Percentiles rank a stretch among this genome's conserved stretches.
Evolutionary conservation across 805 yeast genomes (phyloP).

Genomic region (Saccharomycopsis sp.): DNA sequence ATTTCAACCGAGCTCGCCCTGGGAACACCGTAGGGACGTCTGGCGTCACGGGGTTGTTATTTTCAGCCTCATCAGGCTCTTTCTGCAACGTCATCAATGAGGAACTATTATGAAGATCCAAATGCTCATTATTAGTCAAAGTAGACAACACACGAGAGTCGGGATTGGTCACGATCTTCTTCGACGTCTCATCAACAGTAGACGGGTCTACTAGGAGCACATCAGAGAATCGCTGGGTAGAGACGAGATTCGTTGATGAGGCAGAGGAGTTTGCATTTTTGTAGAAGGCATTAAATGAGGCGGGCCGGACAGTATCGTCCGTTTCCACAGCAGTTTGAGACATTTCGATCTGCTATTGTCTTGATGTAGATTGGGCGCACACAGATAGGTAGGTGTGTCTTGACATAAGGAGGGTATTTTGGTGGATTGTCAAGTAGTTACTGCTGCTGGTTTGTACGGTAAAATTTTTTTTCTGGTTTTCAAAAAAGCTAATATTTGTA

Average conservation of each 20-base stretch:
- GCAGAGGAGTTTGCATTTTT: conserved; percentile 14
- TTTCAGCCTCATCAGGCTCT: no score
- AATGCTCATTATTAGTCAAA: conserved; percentile 1
- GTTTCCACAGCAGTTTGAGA: background rate
- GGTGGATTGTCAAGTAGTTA: background rate
- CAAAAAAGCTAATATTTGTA: no score
- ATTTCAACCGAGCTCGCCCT: no score
- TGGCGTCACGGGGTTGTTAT: no score
- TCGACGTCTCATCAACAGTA: background rate
- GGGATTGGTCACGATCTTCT: background rate
- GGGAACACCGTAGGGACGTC: no score
- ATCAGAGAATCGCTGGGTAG: conserved; percentile 10
- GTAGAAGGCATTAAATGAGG: conserved; percentile 8
- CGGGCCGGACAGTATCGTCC: background rate
- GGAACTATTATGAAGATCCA: background rate
- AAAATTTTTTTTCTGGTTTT: no score
- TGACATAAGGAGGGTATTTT: background rate
- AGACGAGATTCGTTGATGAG: conserved; percentile 14
- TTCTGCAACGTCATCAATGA: background rate
- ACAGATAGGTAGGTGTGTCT: background rate
- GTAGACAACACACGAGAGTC: background rate
- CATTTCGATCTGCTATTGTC: background rate
- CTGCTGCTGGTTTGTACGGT: background rate
- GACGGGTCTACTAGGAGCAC: conserved; percentile 5
- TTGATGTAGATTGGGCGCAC: background rate